Base-by-base conservation (phyloP, 257 asterid species). In the Datura wrightii region DNA sequence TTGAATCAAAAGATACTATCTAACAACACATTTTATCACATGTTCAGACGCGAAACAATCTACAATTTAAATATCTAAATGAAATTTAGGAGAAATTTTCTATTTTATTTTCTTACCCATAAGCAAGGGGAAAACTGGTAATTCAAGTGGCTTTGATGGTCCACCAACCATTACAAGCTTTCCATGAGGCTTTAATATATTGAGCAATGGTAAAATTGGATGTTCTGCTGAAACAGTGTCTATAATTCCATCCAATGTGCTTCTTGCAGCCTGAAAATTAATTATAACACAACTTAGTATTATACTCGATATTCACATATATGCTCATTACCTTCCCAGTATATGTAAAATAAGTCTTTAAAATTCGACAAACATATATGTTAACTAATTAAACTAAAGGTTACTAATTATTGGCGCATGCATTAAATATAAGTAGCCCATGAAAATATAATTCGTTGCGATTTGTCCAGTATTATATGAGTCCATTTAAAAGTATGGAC, bases 191-290 rank as follows among this genome's bases (percentile, higher is more conserved):
- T 87, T 87, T 50, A 89, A 56, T 80, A 89, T 58, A 58, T 24
- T 63, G 11, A 89, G 48, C 46, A 85, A 59, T 46, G 88, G 86
- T 3, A 67, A 39, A 52, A 89, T 71, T 6, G 86, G 60, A 67
- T 89, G 91, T 11, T 82, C 76, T 24, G 91, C 89, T 42, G 91
- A 87, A 15, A 87, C 87, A 0, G 91, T 87, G 34, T 89, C 88
- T 24, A 89, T 79, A 8, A 87, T 86, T 14, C 91, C 91, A 46
- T 86, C 89, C 82, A 89, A 58, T 56, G 89, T 89, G 50, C 87
- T 48, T 44, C 69, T 19, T 11, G 90, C 89, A 44, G 67, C 85
- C 90, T 89, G 53, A 15, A 69, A 69, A 46, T 8, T 59, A 59
- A 59, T 60, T 18, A 58, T 8, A 60, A 80, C 8, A 44, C 14